A percentile compares a stretch with the other conserved stretches of the same genome.
phyloP scores from a whole-genome alignment of 805 yeast species.

The Ogataea polymorpha region DNA sequence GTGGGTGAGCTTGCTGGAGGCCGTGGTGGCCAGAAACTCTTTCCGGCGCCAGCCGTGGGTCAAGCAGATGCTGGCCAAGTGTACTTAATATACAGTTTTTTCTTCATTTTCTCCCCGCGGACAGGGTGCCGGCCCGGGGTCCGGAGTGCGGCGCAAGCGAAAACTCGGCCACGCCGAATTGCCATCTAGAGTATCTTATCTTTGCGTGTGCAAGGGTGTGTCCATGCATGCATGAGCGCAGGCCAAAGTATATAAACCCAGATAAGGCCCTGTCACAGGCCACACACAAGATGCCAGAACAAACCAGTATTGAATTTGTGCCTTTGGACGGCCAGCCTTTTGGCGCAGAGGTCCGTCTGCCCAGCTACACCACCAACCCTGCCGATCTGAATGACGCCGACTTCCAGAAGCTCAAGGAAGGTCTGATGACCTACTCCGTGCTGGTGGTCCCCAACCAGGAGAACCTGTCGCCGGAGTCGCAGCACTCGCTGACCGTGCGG shows the following conservation, averaged over 20 bases:
- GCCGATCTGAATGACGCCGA: slow-evolving; percentile 61
- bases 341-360: slow-evolving; percentile 68
- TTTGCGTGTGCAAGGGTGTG: slow-evolving; percentile 12
- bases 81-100: neutral
- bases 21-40: slow-evolving; percentile 41
- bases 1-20: slow-evolving; percentile 65
- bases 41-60: slow-evolving; percentile 38
- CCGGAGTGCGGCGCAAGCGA: slow-evolving; percentile 6
- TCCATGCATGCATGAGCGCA: neutral
- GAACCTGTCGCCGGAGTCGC: slow-evolving; percentile 68
- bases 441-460: slow-evolving; percentile 71
- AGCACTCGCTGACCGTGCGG: slow-evolving; percentile 69
- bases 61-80: slow-evolving; percentile 26
- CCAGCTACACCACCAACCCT: slow-evolving; percentile 73
- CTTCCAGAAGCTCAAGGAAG: slow-evolving; percentile 57
- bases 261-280: neutral
- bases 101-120: slow-evolving; percentile 1
- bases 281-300: slow-evolving; percentile 19
- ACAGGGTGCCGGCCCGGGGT: slow-evolving; percentile 1
- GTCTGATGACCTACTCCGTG: slow-evolving; percentile 67
- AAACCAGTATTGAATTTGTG: slow-evolving; percentile 34
- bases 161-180: slow-evolving; percentile 6
- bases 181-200: slow-evolving; percentile 8
- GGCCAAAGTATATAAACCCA: slow-evolving; percentile 3
- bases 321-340: slow-evolving; percentile 53